phyloP scores from a whole-genome alignment of 2,329 filamentous ascomycete genomes.

The Colletotrichum musicola region DNA sequence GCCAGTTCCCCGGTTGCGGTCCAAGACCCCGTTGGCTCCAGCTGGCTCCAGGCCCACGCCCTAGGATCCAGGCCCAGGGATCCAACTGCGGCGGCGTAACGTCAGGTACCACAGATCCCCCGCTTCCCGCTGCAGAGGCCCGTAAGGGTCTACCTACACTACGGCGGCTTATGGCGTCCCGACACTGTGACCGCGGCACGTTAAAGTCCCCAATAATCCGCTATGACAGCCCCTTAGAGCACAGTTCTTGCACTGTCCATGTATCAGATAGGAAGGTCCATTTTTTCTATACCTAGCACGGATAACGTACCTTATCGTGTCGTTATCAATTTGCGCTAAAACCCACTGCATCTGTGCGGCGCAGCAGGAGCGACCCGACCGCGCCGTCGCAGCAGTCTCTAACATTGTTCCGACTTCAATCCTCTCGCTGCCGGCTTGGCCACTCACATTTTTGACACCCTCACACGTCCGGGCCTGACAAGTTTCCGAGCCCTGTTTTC shows the following conservation, averaged over 20 bases:
- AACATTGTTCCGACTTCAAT: slow-evolving; percentile 37
- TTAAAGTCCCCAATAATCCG: background rate
- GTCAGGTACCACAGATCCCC: slow-evolving; percentile 10
- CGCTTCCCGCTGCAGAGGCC: slow-evolving; percentile 29
- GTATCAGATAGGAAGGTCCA: background rate
- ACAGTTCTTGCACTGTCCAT: slow-evolving; percentile 21
- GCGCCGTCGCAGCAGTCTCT: slow-evolving; percentile 10
- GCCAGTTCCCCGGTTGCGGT: slow-evolving; percentile 11
- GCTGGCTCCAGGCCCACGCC: slow-evolving; percentile 5
- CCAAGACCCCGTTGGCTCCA: background rate
- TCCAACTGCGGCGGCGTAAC: slow-evolving; percentile 12
- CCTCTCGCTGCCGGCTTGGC: slow-evolving; percentile 7
- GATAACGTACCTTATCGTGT: background rate
- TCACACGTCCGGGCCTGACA: background rate
- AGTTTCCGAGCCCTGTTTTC: background rate
- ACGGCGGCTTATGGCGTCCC: background rate
- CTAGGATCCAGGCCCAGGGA: background rate
- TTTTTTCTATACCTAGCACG: too few relatives aligned
- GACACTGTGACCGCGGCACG: slow-evolving; percentile 21
- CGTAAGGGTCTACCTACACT: background rate
- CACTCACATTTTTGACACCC: slow-evolving; percentile 12
- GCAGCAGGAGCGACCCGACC: slow-evolving; percentile 29
- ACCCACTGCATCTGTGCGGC: slow-evolving; percentile 30
- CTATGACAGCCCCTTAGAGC: slow-evolving; percentile 29
- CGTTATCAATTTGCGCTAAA: slow-evolving; percentile 25